Percentiles rank a stretch among this genome's conserved stretches.
Evolutionary conservation across 257 asterid species (phyloP).

Genomic region (Rehmannia glutinosa): DNA sequence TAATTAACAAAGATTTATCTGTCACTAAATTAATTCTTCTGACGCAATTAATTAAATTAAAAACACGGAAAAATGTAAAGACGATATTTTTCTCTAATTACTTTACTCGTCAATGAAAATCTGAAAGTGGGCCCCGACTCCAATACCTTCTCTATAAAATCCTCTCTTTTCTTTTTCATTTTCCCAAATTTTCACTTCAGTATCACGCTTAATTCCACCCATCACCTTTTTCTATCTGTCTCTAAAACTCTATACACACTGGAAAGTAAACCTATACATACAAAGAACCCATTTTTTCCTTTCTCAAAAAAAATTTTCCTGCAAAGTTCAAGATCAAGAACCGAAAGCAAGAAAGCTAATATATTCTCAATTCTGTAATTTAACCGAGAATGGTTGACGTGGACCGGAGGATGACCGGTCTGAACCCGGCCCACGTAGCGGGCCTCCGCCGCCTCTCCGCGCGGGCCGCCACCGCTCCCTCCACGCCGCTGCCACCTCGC

Average conservation of each 20-base stretch:
- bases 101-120: slow-evolving; percentile 14
- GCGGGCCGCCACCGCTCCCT: slow-evolving; percentile 66
- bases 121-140: slow-evolving; percentile 34
- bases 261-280: not conserved
- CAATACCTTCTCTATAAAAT: slow-evolving; percentile 33
- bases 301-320: not conserved
- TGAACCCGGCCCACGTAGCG: slow-evolving; percentile 76
- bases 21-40: slow-evolving; percentile 18
- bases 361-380: too few species aligned
- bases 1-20: slow-evolving; percentile 10
- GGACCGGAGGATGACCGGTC: slow-evolving; percentile 83
- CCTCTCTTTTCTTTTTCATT: not conserved
- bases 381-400: slow-evolving; percentile 99
- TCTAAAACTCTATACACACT: not conserved
- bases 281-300: slow-evolving; percentile 3
- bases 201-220: slow-evolving; percentile 1
- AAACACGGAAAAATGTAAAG: too few species aligned
- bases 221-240: slow-evolving; percentile 14
- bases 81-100: not conserved
- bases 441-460: slow-evolving; percentile 95
- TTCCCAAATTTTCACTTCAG: slow-evolving; percentile 21
- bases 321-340: slow-evolving; percentile 21
- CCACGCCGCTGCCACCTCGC: slow-evolving; percentile 66
- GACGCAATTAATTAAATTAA: not conserved
- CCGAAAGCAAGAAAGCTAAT: slow-evolving; percentile 18